phyloP scores from a whole-genome alignment of 2,329 filamentous ascomycete genomes.

The Fusarium concolor region DNA sequence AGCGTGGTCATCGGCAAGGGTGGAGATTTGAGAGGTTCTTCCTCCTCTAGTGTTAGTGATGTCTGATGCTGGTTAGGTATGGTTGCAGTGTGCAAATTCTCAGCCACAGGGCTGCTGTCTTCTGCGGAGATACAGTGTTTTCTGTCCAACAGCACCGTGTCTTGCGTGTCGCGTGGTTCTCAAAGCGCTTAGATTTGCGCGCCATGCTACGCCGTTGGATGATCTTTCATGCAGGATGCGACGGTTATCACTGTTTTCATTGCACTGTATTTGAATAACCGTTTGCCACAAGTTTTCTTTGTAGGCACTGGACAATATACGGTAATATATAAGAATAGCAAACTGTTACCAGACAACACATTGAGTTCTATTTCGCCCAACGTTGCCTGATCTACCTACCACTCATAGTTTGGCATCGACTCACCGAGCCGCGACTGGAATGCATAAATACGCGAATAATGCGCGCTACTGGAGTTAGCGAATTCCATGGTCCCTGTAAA shows the following conservation, averaged over 20 bases:
- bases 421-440: too few relatives aligned
- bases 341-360: not conserved
- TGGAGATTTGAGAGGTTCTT: conserved; percentile 18
- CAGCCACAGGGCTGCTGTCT: conserved; percentile 21
- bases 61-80: not conserved
- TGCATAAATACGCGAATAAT: conserved; percentile 17
- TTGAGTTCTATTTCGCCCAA: not conserved
- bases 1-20: conserved; percentile 19
- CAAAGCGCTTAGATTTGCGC: not conserved
- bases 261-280: conserved; percentile 21
- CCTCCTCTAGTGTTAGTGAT: conserved; percentile 9
- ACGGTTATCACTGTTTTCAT: conserved; percentile 11
- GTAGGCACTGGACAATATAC: not conserved
- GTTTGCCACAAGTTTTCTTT: conserved; percentile 16
- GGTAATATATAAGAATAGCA: not conserved
- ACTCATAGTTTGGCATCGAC: too few relatives aligned
- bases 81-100: conserved; percentile 19
- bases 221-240: conserved; percentile 2
- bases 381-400: not conserved
- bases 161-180: conserved; percentile 4
- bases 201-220: conserved; percentile 4
- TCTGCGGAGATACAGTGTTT: conserved; percentile 8
- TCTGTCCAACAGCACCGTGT: not conserved
- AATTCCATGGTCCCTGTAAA: conserved; percentile 17
- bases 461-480: conserved; percentile 5